These are phyloP conservation scores for Phytophthora fragariae DNA, from an alignment of 352 stramenopile genomes.

Conservation along the genomic window DNA sequence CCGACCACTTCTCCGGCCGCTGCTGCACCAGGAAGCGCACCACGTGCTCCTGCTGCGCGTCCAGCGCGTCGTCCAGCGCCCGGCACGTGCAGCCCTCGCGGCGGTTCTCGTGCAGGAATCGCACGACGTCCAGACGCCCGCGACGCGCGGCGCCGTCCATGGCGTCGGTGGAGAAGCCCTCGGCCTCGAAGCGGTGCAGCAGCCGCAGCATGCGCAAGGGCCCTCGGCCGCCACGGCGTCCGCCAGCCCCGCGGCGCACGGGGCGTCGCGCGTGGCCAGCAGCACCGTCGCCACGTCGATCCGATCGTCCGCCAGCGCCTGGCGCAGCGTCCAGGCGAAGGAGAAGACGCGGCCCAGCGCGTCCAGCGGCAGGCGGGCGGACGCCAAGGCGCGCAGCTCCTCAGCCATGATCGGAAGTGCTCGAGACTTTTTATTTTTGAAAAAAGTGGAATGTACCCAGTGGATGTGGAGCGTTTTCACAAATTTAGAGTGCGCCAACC, in stretches of 20 bases:
- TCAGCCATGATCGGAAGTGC: constrained; percentile 20
- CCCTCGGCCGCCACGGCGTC: constrained; percentile 47
- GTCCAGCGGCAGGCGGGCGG: constrained; percentile 50
- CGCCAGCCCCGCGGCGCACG: constrained; percentile 37
- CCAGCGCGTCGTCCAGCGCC: constrained; percentile 46
- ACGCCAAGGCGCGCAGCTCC: constrained; percentile 28
- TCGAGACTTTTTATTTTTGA: constrained; percentile 16
- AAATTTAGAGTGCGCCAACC: constrained; percentile 33
- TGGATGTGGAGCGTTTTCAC: constrained; percentile 13
- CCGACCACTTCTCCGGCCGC: constrained; percentile 53
- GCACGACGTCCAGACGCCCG: constrained; percentile 53
- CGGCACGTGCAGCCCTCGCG: constrained; percentile 52
- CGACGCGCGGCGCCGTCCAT: constrained; percentile 53
- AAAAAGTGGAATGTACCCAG: constrained; percentile 11
- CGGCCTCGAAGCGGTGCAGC: constrained; percentile 42
- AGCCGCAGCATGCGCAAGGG: constrained; percentile 50
- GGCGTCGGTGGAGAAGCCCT: constrained; percentile 44
- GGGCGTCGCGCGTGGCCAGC: constrained; percentile 39
- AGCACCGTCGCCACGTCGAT: constrained; percentile 49
- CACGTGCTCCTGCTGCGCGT: constrained; percentile 41
- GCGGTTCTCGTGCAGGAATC: constrained; percentile 58
- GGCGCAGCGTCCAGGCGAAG: constrained; percentile 50
- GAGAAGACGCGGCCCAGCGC: constrained; percentile 51
- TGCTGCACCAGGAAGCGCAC: constrained; percentile 61
- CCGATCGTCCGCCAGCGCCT: constrained; percentile 39